Conservation (phyloP, 352 stramenopile species). For the Phytophthora boehmeriae region DNA sequence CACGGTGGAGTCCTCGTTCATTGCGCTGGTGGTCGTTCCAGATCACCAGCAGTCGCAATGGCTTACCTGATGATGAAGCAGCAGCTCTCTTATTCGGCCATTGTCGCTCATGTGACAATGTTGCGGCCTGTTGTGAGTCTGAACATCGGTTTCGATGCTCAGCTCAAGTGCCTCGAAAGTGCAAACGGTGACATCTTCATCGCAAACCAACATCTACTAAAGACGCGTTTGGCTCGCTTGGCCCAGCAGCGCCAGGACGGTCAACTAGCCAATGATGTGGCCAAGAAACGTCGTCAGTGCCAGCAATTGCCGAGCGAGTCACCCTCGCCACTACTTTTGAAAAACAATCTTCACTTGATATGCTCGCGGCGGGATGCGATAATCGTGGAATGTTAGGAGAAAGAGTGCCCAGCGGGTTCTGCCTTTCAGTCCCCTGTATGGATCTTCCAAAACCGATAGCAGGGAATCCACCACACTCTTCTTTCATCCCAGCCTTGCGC, state of each 20-base stretch:
- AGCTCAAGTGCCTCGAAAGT: constrained; percentile 79
- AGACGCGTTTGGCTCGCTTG: constrained; percentile 40
- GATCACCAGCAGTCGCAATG: constrained; percentile 79
- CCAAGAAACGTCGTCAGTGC: constrained; percentile 44
- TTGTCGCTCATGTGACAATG: constrained; percentile 54
- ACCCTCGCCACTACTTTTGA: constrained; percentile 25
- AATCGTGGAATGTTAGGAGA: constrained; percentile 69
- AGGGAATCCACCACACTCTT: constrained; percentile 9
- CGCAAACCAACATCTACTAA: constrained; percentile 80
- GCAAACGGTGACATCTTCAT: constrained; percentile 71
- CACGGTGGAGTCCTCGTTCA: constrained; percentile 82
- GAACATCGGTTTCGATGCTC: constrained; percentile 86
- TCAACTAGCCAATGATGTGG: constrained; percentile 32
- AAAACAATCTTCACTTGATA: constrained; percentile 35
- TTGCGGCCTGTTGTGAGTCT: constrained; percentile 71
- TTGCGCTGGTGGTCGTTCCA: constrained; percentile 82
- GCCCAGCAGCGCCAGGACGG: constrained; percentile 43
- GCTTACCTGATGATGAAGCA: constrained; percentile 84
- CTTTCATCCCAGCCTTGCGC: constrained; percentile 72
- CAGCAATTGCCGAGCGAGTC: constrained; percentile 11
- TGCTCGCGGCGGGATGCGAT: constrained; percentile 40
- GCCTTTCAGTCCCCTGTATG: constrained; percentile 41
- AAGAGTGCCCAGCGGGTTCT: constrained; percentile 60
- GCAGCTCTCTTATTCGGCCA: constrained; percentile 53
- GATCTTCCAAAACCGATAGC: constrained; percentile 8